A percentile compares a stretch with the other conserved stretches of the same genome.
Evolutionary conservation across 2,329 filamentous ascomycete species (phyloP).

Genomic region (Aspergillus sp.): DNA sequence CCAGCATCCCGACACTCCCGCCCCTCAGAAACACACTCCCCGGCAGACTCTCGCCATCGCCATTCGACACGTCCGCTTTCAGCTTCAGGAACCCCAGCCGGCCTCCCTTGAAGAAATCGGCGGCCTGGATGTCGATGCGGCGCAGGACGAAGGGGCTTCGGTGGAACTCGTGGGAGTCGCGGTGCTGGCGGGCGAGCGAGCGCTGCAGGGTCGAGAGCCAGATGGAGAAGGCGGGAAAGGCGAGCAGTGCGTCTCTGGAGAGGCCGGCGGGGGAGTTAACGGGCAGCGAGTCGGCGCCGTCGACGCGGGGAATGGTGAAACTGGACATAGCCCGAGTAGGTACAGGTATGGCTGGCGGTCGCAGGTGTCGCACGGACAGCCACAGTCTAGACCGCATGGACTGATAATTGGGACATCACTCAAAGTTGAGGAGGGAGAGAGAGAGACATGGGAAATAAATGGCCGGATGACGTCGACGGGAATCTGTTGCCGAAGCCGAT

Average conservation of each 20-base stretch:
- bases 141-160: slow-evolving; percentile 42
- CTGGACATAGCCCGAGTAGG: slow-evolving; percentile 27
- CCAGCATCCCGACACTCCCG: slow-evolving; percentile 50
- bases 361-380: slow-evolving; percentile 7
- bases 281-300: slow-evolving; percentile 22
- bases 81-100: slow-evolving; percentile 50
- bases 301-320: slow-evolving; percentile 30
- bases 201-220: slow-evolving; percentile 45
- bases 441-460: no score
- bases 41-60: slow-evolving; percentile 42
- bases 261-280: slow-evolving; percentile 38
- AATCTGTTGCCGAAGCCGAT: no score
- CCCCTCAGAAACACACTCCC: slow-evolving; percentile 50
- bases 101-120: slow-evolving; percentile 43
- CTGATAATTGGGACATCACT: no score
- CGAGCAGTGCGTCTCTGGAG: slow-evolving; percentile 35
- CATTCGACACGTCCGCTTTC: slow-evolving; percentile 45
- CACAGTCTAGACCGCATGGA: slow-evolving; percentile 7
- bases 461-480: no score
- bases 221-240: slow-evolving; percentile 46
- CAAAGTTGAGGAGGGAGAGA: no score
- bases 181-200: slow-evolving; percentile 40
- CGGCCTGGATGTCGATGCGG: slow-evolving; percentile 45
- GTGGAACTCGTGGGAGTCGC: slow-evolving; percentile 43
- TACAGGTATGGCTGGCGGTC: slow-evolving; percentile 1